Evolutionary conservation across 768 basidiomycete genomes (phyloP).

Genomic region (Boletus tylopilopsis): DNA sequence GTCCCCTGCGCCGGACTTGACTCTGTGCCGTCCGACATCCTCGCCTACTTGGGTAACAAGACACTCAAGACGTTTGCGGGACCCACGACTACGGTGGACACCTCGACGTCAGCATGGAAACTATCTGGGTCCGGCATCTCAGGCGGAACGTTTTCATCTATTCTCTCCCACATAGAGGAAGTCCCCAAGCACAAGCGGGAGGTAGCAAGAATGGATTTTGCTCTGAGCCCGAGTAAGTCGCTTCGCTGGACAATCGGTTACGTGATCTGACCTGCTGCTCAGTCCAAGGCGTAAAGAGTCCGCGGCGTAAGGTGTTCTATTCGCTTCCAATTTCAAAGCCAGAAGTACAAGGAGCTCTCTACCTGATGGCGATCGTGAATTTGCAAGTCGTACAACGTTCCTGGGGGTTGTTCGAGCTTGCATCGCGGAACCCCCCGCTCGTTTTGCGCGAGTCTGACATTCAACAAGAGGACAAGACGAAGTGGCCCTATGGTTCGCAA

Average conservation of each 20-base stretch:
- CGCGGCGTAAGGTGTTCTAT: constrained; percentile 31
- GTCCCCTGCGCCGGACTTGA: constrained; percentile 78
- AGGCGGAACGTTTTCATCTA: constrained; percentile 35
- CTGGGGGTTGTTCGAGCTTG: constrained; percentile 47
- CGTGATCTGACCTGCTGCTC: constrained; percentile 3
- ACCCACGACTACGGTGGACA: constrained; percentile 38
- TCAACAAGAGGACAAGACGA: constrained; percentile 15
- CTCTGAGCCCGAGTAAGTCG: constrained; percentile 42
- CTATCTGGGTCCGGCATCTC: constrained; percentile 33
- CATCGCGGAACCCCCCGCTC: constrained; percentile 15
- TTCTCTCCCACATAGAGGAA: constrained; percentile 32
- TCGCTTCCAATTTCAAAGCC: constrained; percentile 34
- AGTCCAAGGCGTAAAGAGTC: constrained; percentile 34
- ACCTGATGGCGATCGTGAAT: constrained; percentile 45
- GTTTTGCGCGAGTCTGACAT: constrained; percentile 17
- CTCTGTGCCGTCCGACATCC: constrained; percentile 72
- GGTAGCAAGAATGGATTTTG: constrained; percentile 34
- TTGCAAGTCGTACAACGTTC: constrained; percentile 51
- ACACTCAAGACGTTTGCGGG: constrained; percentile 52
- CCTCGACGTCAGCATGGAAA: constrained; percentile 51
- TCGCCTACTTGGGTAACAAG: constrained; percentile 64
- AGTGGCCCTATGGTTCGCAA: constrained; percentile 54
- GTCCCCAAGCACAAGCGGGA: constrained; percentile 28
- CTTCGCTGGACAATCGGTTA: background rate
- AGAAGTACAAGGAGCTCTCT: constrained; percentile 38